phyloP scores from a whole-genome alignment of 2,329 filamentous ascomycete genomes.

The Balansia obtecta region DNA sequence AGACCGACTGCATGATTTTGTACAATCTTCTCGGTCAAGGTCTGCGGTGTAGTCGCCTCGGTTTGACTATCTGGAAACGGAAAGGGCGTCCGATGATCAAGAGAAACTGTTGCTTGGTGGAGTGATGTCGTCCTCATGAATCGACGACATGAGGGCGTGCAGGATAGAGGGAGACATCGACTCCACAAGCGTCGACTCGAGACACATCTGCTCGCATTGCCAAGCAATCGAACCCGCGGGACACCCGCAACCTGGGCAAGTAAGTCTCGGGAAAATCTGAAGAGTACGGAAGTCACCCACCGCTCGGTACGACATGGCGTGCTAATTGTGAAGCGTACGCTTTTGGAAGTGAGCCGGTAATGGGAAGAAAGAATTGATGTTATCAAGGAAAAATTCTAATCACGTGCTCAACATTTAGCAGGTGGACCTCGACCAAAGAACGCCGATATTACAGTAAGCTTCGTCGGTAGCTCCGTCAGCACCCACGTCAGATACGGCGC shows the following conservation, averaged over 20 bases:
- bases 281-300: neutral
- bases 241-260: neutral
- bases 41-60: constrained; percentile 43
- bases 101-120: neutral
- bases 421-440: no score
- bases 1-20: constrained; percentile 66
- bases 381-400: no score
- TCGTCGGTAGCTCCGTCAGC: no score
- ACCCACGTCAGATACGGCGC: no score
- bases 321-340: neutral
- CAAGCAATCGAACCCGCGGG: neutral
- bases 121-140: neutral
- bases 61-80: neutral
- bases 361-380: no score
- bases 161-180: neutral
- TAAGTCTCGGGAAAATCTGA: neutral
- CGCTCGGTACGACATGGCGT: neutral
- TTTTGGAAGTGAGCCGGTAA: no score
- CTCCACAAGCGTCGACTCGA: neutral
- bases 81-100: neutral
- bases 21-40: constrained; percentile 81
- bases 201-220: neutral
- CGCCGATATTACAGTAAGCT: no score
- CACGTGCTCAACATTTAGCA: no score
- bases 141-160: neutral